Evolutionary conservation across 1,284 basidiomycete species (phyloP), one percentile per base, ranked within the genome.

Genomic region (Apiotrichum veenhuisii): DNA sequence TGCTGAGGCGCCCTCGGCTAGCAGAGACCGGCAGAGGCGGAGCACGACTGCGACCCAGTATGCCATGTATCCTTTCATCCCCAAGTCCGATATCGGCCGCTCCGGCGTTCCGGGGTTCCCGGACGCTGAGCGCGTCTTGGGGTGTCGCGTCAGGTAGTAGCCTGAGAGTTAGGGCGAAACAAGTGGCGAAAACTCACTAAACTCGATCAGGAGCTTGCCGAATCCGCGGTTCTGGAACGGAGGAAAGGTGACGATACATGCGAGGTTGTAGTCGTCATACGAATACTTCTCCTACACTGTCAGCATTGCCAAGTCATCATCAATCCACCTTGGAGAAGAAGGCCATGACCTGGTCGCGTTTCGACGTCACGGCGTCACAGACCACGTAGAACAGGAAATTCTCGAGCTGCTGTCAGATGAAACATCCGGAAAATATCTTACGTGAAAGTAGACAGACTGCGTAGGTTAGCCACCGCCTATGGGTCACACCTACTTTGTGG

Each of bases 151-250:
- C 8, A 98, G 80, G 69, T 94, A 91, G 72, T 98, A 98, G 72
- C 91, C 91, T 91, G 55, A 26, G 33, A n/a, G 25, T 22, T n/a
- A 23, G 23, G 10, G 7, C 18, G 34, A 2, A 27, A 3, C 14
- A 26, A 14, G 4, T 5, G 7, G 7, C 5, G n/a, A 20, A n/a
- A 18, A 33, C 82, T 53, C 67, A 94, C 94, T 97, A 80, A 98
- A 97, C 79, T 99, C 95, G 69, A 98, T 98, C 82, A 98, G 83
- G 38, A 98, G 84, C 80, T 91, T 94, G 4, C 94, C 95, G 69
- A 89, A 98, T 9, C 92, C 89, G 66, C 87, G 84, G 62, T 86
- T 83, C 72, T 98, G 95, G 70, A 87, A 93, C 17, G 93, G 95
- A 1, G 95, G 96, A 53, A 98, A 85, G 3, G 91, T 91, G 62